These are phyloP conservation scores for Solanum bulbocastanum DNA, from an alignment of 257 asterid species.

Conservation along the genomic window DNA sequence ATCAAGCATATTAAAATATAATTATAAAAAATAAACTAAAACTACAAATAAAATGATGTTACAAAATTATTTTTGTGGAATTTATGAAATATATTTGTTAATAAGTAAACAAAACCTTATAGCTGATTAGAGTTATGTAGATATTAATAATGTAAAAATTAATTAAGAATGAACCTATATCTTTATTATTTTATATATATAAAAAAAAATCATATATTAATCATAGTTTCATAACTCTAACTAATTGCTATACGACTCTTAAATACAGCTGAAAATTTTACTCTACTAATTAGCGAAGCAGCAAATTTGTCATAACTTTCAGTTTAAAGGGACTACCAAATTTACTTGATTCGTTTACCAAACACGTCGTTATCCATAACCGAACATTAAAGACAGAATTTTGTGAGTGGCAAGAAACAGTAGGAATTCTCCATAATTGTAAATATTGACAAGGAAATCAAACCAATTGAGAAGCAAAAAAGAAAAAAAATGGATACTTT, in stretches of 20 bases:
- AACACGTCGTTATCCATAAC: neutral
- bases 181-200: no score
- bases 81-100: no score
- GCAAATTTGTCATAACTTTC: neutral
- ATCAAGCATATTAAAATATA: neutral
- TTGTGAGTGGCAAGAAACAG: neutral
- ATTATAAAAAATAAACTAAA: no score
- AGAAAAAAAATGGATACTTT: neutral
- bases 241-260: fast-evolving
- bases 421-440: neutral
- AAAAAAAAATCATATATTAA: no score
- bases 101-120: no score
- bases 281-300: neutral
- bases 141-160: no score
- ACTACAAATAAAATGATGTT: neutral
- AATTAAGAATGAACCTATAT: no score
- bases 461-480: neutral
- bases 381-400: neutral
- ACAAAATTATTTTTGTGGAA: no score
- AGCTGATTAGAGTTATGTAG: no score
- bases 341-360: neutral
- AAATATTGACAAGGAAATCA: neutral
- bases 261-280: neutral
- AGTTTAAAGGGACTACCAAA: neutral
- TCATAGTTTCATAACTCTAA: no score